Percentiles rank a stretch among this genome's conserved stretches.
Conservation (phyloP, 768 basidiomycete species). For the Terana coerulea region DNA sequence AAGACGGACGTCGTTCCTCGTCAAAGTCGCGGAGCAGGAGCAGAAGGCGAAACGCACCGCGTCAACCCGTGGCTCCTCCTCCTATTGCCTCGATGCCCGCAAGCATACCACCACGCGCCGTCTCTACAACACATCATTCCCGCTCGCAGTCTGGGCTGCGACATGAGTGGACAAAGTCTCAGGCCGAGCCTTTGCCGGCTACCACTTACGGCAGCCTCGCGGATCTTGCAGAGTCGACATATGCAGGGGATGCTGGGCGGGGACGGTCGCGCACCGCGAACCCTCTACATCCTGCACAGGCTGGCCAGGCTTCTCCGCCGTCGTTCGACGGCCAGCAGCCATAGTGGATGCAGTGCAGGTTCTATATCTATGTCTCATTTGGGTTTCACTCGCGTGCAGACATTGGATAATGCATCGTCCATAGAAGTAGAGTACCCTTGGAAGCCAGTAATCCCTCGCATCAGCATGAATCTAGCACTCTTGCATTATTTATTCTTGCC, state of each 20-base stretch:
- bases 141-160: constrained; percentile 1
- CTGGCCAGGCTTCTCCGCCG: neutral
- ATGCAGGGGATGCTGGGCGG: neutral
- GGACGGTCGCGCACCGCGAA: constrained; percentile 1
- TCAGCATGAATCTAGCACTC: no score
- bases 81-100: neutral
- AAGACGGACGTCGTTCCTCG: no score
- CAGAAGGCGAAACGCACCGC: neutral
- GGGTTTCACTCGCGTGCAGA: no score
- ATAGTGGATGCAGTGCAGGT: no score
- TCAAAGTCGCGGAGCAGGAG: constrained; percentile 1
- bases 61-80: neutral
- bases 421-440: no score
- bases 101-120: neutral
- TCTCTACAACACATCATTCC: constrained; percentile 4
- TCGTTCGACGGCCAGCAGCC: neutral
- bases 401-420: no score
- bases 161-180: neutral
- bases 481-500: no score
- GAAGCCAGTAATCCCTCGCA: no score
- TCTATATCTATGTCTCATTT: no score
- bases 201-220: neutral
- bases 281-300: neutral
- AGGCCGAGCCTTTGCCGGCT: no score
- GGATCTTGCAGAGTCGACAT: constrained; percentile 3